Percentiles rank a stretch among this genome's conserved stretches.
Evolutionary conservation across 768 basidiomycete species (phyloP).

Genomic region (Chalciporus pseudorubinellus): DNA sequence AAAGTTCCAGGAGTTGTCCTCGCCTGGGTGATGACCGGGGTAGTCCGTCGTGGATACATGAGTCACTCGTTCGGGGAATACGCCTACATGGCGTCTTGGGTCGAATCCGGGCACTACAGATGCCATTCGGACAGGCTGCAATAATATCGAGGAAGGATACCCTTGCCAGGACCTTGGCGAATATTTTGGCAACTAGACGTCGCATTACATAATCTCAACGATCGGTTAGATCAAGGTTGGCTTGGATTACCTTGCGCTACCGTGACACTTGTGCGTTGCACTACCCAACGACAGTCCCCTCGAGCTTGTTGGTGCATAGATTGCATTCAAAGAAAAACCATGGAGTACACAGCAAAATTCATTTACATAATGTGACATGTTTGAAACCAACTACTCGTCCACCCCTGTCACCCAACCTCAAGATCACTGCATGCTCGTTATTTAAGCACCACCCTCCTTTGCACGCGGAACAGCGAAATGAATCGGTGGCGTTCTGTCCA

Average conservation of each 20-base stretch:
- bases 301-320: neutral
- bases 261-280: neutral
- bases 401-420: neutral
- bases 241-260: no score
- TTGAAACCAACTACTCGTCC: neutral
- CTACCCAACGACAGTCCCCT: no score
- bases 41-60: conserved; percentile 88
- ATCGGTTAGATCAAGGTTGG: neutral
- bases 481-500: conserved; percentile 33
- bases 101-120: conserved; percentile 26
- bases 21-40: conserved; percentile 83
- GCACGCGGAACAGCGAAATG: conserved; percentile 24
- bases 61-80: conserved; percentile 68
- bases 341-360: neutral
- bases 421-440: neutral
- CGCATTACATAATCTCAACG: neutral
- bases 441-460: neutral
- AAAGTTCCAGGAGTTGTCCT: conserved; percentile 85
- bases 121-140: neutral
- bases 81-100: conserved; percentile 57
- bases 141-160: neutral
- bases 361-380: no score
- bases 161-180: neutral
- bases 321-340: neutral
- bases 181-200: neutral